Conservation (phyloP, 148 eudicot species). For the Salicornia ramosissima region DNA sequence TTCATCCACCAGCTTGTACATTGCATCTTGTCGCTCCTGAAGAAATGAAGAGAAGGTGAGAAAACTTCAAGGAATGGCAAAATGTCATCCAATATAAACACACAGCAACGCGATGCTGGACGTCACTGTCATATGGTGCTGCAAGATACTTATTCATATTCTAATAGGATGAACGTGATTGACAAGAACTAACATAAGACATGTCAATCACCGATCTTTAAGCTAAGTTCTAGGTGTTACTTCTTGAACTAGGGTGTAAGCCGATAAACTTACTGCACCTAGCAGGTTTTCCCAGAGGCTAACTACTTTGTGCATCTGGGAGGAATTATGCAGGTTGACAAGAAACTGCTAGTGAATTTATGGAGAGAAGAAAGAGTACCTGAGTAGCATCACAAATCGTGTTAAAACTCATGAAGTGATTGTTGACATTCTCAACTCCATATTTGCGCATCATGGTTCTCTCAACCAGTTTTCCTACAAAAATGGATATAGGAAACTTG, state of each 20-base stretch:
- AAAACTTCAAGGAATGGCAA: background rate
- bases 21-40: slow-evolving; percentile 98
- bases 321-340: background rate
- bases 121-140: background rate
- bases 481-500: slow-evolving; percentile 5
- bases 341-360: background rate
- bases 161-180: background rate
- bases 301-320: background rate
- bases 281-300: background rate
- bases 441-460: slow-evolving; percentile 83
- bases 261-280: background rate
- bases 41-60: slow-evolving; percentile 10
- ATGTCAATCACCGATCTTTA: background rate
- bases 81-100: background rate
- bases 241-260: background rate
- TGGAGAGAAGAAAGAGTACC: slow-evolving; percentile 35
- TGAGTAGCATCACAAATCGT: slow-evolving; percentile 99
- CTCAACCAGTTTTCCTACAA: slow-evolving; percentile 76
- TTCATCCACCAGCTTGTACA: slow-evolving; percentile 86
- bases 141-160: background rate
- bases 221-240: background rate
- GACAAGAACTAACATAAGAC: background rate
- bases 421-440: slow-evolving; percentile 72
- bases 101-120: background rate
- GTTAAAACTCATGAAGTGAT: slow-evolving; percentile 88